phyloP scores from a whole-genome alignment of 306 rosid genomes.

The Citrullus mucosospermus region DNA sequence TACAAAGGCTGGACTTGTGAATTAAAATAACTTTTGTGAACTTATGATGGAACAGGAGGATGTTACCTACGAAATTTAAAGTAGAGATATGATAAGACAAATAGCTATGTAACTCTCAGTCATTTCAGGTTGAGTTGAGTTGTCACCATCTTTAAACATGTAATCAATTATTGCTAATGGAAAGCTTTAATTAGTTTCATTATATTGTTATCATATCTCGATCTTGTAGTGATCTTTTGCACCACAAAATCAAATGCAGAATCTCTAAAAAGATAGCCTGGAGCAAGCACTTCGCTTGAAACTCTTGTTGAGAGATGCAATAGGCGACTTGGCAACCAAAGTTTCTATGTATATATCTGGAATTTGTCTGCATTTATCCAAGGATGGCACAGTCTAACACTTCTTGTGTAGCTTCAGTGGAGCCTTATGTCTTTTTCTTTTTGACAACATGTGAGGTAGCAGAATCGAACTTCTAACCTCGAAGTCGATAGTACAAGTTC shows the following conservation, averaged over 20 bases:
- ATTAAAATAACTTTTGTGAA: neutral
- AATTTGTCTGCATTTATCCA: neutral
- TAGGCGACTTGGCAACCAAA: neutral
- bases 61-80: neutral
- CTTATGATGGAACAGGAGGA: neutral
- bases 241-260: conserved; percentile 33
- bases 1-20: neutral
- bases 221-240: neutral
- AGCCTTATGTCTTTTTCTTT: neutral
- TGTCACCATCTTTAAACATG: neutral
- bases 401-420: neutral
- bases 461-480: too few species aligned
- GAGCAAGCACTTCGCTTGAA: neutral
- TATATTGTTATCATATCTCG: neutral
- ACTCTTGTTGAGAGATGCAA: neutral
- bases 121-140: neutral
- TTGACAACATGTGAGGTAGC: too few species aligned
- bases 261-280: conserved; percentile 32
- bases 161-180: neutral
- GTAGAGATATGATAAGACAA: neutral
- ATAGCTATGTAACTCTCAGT: neutral
- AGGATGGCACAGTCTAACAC: neutral
- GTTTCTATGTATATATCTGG: neutral
- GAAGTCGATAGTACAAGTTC: too few species aligned
- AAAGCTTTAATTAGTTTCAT: neutral